phyloP scores from a whole-genome alignment of 352 stramenopile genomes.

The Globisporangium megalacanthum region DNA sequence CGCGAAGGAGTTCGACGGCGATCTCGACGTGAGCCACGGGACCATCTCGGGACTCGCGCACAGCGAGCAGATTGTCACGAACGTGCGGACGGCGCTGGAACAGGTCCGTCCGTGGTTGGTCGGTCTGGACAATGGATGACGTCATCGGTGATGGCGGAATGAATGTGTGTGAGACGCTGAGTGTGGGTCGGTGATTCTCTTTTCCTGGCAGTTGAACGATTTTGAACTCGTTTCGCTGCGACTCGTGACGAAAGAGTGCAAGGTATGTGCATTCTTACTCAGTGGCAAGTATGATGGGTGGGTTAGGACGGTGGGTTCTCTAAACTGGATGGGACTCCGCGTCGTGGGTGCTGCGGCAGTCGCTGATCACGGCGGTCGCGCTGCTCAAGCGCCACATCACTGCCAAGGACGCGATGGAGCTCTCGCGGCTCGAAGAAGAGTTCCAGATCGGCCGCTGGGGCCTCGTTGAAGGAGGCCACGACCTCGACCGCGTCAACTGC shows the following conservation, averaged over 20 bases:
- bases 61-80: conserved; percentile 50
- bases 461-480: conserved; percentile 84
- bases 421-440: conserved; percentile 81
- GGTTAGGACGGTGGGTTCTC: not conserved
- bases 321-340: not conserved
- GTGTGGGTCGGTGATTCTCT: conserved; percentile 1
- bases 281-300: not conserved
- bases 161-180: too few relatives aligned
- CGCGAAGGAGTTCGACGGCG: conserved; percentile 53
- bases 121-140: not conserved
- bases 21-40: conserved; percentile 80
- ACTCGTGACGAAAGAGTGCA: conserved; percentile 81
- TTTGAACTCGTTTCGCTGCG: conserved; percentile 78
- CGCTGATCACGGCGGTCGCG: conserved; percentile 74
- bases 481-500: conserved; percentile 87
- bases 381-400: conserved; percentile 84
- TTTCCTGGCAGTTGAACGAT: conserved; percentile 34
- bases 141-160: not conserved
- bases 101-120: conserved; percentile 23
- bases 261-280: conserved; percentile 26
- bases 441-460: conserved; percentile 88
- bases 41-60: conserved; percentile 65
- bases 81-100: conserved; percentile 57
- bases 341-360: conserved; percentile 26
- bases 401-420: conserved; percentile 79